Evolutionary conservation across 2,329 filamentous ascomycete species (phyloP).

Genomic region (Trichoderma arundinaceum): DNA sequence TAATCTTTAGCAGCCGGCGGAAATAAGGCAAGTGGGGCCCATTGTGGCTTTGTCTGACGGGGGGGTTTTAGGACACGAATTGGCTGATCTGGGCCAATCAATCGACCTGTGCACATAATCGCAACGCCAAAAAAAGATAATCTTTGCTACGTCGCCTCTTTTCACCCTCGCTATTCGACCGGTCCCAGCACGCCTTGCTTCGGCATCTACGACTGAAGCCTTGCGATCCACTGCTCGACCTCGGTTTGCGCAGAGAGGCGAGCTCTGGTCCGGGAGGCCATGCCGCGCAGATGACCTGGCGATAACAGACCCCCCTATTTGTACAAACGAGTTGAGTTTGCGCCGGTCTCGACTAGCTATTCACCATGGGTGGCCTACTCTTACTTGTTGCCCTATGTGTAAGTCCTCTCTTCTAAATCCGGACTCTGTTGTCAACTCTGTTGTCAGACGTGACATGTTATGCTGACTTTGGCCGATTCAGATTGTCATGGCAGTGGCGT

Average conservation of each 20-base stretch:
- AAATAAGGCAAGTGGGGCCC: constrained; percentile 19
- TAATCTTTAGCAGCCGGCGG: not conserved
- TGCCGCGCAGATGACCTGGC: constrained; percentile 30
- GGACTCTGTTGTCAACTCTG: not conserved
- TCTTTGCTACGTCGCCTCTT: constrained; percentile 28
- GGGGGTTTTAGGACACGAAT: constrained; percentile 29
- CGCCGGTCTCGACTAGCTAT: constrained; percentile 25
- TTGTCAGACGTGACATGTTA: not conserved
- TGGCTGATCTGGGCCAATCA: constrained; percentile 31
- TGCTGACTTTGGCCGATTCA: constrained; percentile 36
- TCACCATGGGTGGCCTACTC: constrained; percentile 32
- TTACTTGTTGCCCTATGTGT: constrained; percentile 33
- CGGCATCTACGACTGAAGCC: not conserved
- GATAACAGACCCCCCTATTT: constrained; percentile 25
- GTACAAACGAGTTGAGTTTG: constrained; percentile 26
- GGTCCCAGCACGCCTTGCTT: not conserved
- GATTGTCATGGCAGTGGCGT: constrained; percentile 66
- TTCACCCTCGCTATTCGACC: not conserved
- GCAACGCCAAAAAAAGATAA: constrained; percentile 15
- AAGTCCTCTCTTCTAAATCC: constrained; percentile 1
- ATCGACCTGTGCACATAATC: constrained; percentile 21
- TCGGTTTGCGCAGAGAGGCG: not conserved
- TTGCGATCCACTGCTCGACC: constrained; percentile 9
- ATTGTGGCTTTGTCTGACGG: constrained; percentile 14
- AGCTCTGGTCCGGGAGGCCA: constrained; percentile 27